phyloP scores from a whole-genome alignment of 2,329 filamentous ascomycete genomes.

The Fusarium nematophilum region DNA sequence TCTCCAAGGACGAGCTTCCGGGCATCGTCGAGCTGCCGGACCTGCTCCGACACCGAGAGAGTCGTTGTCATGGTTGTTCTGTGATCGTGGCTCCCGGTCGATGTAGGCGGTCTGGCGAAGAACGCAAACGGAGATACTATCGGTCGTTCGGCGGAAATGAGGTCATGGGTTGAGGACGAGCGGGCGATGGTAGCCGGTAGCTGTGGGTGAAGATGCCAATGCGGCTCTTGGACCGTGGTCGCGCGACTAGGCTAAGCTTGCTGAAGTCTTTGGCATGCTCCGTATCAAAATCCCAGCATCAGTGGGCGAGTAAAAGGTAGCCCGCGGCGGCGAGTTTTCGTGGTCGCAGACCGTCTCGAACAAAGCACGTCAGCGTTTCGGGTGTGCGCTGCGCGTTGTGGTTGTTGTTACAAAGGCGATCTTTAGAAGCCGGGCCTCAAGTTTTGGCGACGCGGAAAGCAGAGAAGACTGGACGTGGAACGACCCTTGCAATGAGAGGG shows the following conservation, averaged over 20 bases:
- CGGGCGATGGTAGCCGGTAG: slow-evolving; percentile 13
- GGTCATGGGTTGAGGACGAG: slow-evolving; percentile 22
- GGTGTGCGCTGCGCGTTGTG: slow-evolving; percentile 13
- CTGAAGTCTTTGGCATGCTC: slow-evolving; percentile 45
- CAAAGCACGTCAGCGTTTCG: slow-evolving; percentile 3
- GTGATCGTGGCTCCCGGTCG: slow-evolving; percentile 14
- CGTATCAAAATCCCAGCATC: slow-evolving; percentile 35
- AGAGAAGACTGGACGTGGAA: slow-evolving; percentile 40
- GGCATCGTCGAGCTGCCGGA: slow-evolving; percentile 89
- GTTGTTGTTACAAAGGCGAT: slow-evolving; percentile 17
- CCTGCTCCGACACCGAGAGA: slow-evolving; percentile 76
- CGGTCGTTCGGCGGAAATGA: not conserved
- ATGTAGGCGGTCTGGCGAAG: not conserved
- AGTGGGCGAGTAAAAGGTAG: slow-evolving; percentile 6
- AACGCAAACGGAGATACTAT: slow-evolving; percentile 4
- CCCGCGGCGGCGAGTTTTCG: slow-evolving; percentile 1
- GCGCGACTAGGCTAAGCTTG: slow-evolving; percentile 48
- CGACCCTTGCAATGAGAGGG: slow-evolving; percentile 38
- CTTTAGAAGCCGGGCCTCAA: slow-evolving; percentile 27
- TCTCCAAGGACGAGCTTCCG: slow-evolving; percentile 90
- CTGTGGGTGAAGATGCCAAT: slow-evolving; percentile 34
- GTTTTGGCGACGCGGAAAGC: slow-evolving; percentile 43
- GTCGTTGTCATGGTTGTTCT: slow-evolving; percentile 61
- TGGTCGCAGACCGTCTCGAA: slow-evolving; percentile 8
- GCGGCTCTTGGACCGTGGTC: slow-evolving; percentile 39